phyloP scores from a whole-genome alignment of 352 stramenopile genomes.

The Globisporangium nagaii region DNA sequence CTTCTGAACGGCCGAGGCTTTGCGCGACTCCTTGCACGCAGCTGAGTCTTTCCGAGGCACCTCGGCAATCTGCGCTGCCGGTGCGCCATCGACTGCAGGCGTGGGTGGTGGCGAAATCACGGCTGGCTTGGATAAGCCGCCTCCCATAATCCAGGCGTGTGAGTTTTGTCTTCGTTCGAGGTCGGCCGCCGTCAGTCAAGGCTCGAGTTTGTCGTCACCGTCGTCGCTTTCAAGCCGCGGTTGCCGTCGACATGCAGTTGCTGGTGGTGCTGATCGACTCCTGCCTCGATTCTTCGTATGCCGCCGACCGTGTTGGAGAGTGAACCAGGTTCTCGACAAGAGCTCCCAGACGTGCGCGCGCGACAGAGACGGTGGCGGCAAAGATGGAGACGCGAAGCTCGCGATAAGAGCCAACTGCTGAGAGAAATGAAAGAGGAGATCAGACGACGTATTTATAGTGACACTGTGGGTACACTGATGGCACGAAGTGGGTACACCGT shows the following conservation, averaged over 20 bases:
- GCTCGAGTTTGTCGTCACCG: not conserved
- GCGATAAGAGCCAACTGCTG: too few relatives aligned
- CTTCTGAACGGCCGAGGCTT: slow-evolving; percentile 7
- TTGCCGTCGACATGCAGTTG: slow-evolving; percentile 3
- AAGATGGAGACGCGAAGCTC: too few relatives aligned
- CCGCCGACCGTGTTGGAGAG: not conserved
- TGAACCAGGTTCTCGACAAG: not conserved
- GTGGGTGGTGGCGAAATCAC: not conserved
- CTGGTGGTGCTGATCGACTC: not conserved
- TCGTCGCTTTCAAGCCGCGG: not conserved
- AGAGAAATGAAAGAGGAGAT: too few relatives aligned
- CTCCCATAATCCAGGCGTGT: slow-evolving; percentile 36
- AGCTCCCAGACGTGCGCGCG: too few relatives aligned
- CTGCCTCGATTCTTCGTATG: not conserved
- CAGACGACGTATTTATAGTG: too few relatives aligned
- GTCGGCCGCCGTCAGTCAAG: too few relatives aligned
- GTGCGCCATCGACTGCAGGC: not conserved
- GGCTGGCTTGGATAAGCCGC: slow-evolving; percentile 22
- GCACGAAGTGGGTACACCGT: too few relatives aligned
- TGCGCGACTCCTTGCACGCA: not conserved
- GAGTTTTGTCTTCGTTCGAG: too few relatives aligned
- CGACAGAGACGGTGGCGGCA: too few relatives aligned
- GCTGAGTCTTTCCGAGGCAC: not conserved
- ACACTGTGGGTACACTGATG: too few relatives aligned
- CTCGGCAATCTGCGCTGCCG: not conserved